A percentile compares a stretch with the other conserved stretches of the same genome.
Conservation (phyloP, 176 grass and related monocot genomes). For the Puya raimondii region DNA sequence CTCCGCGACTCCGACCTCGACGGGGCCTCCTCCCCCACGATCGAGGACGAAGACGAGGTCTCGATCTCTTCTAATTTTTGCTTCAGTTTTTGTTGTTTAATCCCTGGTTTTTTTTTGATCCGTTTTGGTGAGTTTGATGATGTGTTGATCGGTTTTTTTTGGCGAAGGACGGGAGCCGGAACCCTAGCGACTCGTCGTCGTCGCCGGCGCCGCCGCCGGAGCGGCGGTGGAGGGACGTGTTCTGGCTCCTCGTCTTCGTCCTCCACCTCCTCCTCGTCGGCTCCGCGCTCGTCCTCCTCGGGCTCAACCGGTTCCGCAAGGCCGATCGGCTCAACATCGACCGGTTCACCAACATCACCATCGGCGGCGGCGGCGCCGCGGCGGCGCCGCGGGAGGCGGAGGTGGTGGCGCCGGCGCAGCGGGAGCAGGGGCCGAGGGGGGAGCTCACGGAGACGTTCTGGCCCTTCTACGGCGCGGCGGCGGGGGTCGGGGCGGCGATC, state of each 20-base stretch:
- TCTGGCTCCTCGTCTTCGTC: conserved; percentile 84
- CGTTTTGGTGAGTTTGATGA: conserved; percentile 2
- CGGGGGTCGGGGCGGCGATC: conserved; percentile 40
- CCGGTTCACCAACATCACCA: conserved; percentile 53
- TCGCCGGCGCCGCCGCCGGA: conserved; percentile 1
- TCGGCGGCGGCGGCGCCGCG: conserved; percentile 16
- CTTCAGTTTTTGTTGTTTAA: background rate
- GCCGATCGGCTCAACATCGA: conserved; percentile 84
- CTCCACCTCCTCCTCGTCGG: conserved; percentile 74
- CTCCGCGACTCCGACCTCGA: conserved; percentile 14
- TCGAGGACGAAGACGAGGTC: conserved; percentile 12
- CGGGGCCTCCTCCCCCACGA: conserved; percentile 8
- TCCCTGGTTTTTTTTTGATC: background rate
- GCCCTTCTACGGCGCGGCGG: conserved; percentile 82
- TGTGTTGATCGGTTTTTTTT: conserved; percentile 25
- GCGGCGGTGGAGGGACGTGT: conserved; percentile 77
- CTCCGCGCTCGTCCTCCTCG: conserved; percentile 46
- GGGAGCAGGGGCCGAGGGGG: conserved; percentile 17
- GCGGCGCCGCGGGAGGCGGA: conserved; percentile 5
- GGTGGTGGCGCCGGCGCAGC: conserved; percentile 3
- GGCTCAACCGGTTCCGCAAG: conserved; percentile 65
- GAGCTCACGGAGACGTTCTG: conserved; percentile 92
- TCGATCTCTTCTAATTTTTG: background rate
- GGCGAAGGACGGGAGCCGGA: conserved; percentile 17
- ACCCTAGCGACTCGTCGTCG: conserved; percentile 42